Base-by-base conservation (phyloP, 345 rosid species). In the Viola odorata region DNA sequence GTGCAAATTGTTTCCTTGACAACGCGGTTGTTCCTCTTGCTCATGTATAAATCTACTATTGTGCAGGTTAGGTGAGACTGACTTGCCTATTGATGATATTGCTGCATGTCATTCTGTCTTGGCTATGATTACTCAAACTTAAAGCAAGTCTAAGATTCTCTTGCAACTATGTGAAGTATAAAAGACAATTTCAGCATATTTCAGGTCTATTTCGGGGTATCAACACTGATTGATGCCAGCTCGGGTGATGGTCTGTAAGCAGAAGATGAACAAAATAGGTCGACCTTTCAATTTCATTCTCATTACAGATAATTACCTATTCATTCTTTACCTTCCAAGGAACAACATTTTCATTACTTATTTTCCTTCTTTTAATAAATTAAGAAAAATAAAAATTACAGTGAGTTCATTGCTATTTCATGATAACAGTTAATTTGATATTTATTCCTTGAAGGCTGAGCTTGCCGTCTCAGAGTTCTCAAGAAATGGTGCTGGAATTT, bases 191-290 rank as follows among this genome's bases (percentile, higher is more conserved):
- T 39, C 11, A 42, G 54, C 12, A n/a, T 54, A 59, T 68, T 60
- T 42, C 78, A 92, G 97, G 85, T 92, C 11, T 89, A 89, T 69
- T 92, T 89, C 45, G 98, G 98, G 50, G 76, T 87, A 68, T 84
- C 97, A 76, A 89, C 96, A 2, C 73, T 94, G 75, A 68, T 83
- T 47, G 99, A 89, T 61, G 96, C 96, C 55, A 52, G 78, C 69
- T 89, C 97, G 15, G 68, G 69, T 62, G 90, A 83, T 64, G 77
- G 83, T 62, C 77, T 68, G 60, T 86, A 83, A 73, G 91, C 87
- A 10, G 96, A 86, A 0, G 92, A 88, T 68, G 99, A 90, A 68
- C 97, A 89, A 64, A 92, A 69, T 91, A 89, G 87, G 98, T 87
- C 32, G 65, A 70, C 57, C 5, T 51, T 53, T 65, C 55, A 61